Percentiles rank a stretch among this genome's conserved stretches.
Evolutionary conservation across 78 protist species (phyloP).

Genomic region (Emiliania huxleyi): DNA sequence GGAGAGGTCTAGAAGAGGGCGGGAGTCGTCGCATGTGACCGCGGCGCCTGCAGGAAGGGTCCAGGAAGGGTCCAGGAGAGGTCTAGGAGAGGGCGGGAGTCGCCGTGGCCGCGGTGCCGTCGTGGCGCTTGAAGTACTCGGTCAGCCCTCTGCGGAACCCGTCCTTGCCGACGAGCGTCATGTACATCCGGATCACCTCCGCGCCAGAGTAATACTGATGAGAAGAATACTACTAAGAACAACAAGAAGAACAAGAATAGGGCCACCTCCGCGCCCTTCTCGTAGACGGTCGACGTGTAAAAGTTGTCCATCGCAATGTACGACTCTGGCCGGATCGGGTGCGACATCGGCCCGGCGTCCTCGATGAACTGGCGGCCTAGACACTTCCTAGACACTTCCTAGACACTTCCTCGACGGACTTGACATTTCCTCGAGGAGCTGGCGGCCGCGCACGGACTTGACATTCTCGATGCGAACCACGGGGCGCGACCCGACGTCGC

Average conservation of each 20-base stretch:
- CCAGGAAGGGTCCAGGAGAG: too few relatives aligned
- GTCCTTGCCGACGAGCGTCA: conserved; percentile 18
- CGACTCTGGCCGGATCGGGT: conserved; percentile 54
- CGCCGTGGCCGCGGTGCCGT: conserved; percentile 35
- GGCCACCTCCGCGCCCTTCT: conserved; percentile 34
- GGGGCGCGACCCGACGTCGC: conserved; percentile 12
- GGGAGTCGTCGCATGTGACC: too few relatives aligned
- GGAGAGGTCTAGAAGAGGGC: too few relatives aligned
- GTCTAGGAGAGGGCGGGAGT: too few relatives aligned
- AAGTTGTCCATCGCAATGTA: conserved; percentile 53
- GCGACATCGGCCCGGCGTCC: conserved; percentile 42
- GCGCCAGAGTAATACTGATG: too few relatives aligned
- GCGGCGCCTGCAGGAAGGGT: too few relatives aligned
- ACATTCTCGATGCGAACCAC: conserved; percentile 45
- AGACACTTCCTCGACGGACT: neutral
- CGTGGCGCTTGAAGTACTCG: conserved; percentile 47
- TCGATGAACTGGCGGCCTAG: neutral
- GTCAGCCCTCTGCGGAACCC: conserved; percentile 45
- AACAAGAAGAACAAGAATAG: too few relatives aligned
- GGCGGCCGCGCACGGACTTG: neutral
- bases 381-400: too few relatives aligned
- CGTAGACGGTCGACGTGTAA: conserved; percentile 46
- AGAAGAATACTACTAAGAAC: too few relatives aligned
- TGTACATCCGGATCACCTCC: conserved; percentile 54
- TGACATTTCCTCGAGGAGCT: neutral